A percentile compares a stretch with the other conserved stretches of the same genome.
These are phyloP conservation scores for Colletotrichum sp. DNA, from an alignment of 2,329 filamentous ascomycete genomes.

Conservation along the genomic window DNA sequence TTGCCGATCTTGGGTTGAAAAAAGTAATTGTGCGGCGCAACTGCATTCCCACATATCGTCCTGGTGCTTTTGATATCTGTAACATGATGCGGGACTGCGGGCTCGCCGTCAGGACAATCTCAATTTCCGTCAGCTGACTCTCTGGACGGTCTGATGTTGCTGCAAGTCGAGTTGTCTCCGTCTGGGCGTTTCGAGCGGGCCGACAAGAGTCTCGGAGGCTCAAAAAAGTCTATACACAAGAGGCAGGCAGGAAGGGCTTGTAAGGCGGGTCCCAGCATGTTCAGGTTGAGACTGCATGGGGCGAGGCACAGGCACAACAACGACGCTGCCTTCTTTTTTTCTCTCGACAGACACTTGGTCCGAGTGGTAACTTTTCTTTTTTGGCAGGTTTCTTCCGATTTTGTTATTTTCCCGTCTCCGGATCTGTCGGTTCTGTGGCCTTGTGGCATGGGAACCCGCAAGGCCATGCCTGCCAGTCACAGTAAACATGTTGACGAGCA, in stretches of 20 bases:
- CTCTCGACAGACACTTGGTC: neutral
- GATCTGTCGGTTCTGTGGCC: neutral
- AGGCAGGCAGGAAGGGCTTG: neutral
- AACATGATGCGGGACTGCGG: neutral
- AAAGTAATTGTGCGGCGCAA: neutral
- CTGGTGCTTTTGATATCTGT: neutral
- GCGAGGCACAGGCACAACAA: neutral
- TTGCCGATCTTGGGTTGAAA: neutral
- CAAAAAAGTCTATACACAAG: neutral
- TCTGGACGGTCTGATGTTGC: neutral
- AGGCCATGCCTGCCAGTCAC: neutral
- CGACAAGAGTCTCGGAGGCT: neutral
- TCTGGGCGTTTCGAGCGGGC: neutral
- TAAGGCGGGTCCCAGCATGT: neutral
- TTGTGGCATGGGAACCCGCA: neutral
- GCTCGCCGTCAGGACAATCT: neutral
- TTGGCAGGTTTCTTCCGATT: neutral
- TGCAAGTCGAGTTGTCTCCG: neutral
- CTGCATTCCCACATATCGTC: neutral
- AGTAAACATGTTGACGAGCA: neutral
- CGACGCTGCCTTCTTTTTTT: neutral
- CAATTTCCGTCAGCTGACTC: conserved; percentile 3
- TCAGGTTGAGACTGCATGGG: neutral
- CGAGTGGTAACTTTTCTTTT: neutral
- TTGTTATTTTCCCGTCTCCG: neutral